phyloP scores from a whole-genome alignment of 768 basidiomycete species.

The Phaeotremella skinneri region DNA sequence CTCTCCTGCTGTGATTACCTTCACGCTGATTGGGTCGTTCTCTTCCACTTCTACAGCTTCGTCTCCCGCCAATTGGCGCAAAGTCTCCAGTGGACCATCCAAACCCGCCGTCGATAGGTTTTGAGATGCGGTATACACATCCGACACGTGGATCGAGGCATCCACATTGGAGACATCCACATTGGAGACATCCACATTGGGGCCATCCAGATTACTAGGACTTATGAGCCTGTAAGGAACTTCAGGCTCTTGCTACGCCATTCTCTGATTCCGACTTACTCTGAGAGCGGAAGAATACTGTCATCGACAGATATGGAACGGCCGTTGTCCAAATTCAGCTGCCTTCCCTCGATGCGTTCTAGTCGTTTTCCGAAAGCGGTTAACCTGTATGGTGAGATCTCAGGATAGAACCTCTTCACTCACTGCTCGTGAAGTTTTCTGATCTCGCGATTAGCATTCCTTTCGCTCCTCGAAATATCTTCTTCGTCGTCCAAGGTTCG shows the following conservation, averaged over 20 bases:
- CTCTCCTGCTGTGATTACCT: conserved; percentile 16
- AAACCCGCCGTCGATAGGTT: conserved; percentile 4
- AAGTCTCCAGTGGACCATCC: conserved; percentile 13
- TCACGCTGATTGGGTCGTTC: conserved; percentile 14
- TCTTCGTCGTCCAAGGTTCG: not conserved
- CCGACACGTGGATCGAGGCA: not conserved
- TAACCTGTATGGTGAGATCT: too few species aligned
- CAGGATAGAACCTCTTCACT: not conserved
- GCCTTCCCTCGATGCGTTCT: too few species aligned
- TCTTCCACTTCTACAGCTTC: conserved; percentile 10
- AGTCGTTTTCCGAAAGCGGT: too few species aligned
- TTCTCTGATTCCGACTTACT: too few species aligned
- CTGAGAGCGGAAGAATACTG: too few species aligned
- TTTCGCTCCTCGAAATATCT: not conserved
- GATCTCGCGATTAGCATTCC: not conserved
- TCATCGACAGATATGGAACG: too few species aligned
- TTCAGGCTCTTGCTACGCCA: not conserved
- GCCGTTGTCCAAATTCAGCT: too few species aligned
- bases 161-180: not conserved
- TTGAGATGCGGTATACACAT: not conserved
- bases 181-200: not conserved
- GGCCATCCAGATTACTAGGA: not conserved
- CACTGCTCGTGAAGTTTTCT: not conserved
- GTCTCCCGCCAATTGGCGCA: conserved; percentile 8
- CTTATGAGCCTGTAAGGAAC: not conserved